Conservation (phyloP, 2,329 filamentous ascomycete genomes). For the Sarocladium kiliense region DNA sequence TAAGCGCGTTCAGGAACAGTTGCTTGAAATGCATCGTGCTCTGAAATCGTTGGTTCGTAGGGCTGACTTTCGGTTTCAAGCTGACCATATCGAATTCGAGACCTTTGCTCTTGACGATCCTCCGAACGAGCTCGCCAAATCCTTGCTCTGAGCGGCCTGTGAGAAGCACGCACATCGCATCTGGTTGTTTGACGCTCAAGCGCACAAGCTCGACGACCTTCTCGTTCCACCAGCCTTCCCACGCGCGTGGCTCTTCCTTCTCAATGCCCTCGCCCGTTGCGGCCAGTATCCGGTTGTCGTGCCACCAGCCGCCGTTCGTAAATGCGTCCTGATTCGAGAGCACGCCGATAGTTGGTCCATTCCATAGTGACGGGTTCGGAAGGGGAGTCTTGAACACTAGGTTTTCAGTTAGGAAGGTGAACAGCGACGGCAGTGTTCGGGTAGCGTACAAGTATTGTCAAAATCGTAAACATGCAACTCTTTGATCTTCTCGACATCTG, state of each 20-base stretch:
- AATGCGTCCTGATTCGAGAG: slow-evolving; percentile 73
- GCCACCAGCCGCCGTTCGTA: slow-evolving; percentile 91
- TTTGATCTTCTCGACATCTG: slow-evolving; percentile 64
- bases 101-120: slow-evolving; percentile 71
- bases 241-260: slow-evolving; percentile 75
- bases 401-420: neutral
- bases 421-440: neutral
- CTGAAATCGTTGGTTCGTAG: slow-evolving; percentile 69
- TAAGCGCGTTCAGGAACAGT: slow-evolving; percentile 69
- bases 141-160: slow-evolving; percentile 77
- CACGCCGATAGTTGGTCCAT: slow-evolving; percentile 67
- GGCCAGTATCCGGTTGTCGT: slow-evolving; percentile 79
- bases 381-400: slow-evolving; percentile 86
- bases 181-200: slow-evolving; percentile 77
- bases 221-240: slow-evolving; percentile 97
- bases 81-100: slow-evolving; percentile 85
- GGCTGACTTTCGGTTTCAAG: slow-evolving; percentile 80
- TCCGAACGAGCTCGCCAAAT: slow-evolving; percentile 75
- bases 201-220: slow-evolving; percentile 75
- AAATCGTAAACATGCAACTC: slow-evolving; percentile 94
- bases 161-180: slow-evolving; percentile 77
- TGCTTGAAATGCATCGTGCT: slow-evolving; percentile 94
- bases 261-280: slow-evolving; percentile 80
- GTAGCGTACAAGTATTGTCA: slow-evolving; percentile 77
- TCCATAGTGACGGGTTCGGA: slow-evolving; percentile 87